Evolutionary conservation across 306 rosid species (phyloP).

Genomic region (Lathyrus aphaca): DNA sequence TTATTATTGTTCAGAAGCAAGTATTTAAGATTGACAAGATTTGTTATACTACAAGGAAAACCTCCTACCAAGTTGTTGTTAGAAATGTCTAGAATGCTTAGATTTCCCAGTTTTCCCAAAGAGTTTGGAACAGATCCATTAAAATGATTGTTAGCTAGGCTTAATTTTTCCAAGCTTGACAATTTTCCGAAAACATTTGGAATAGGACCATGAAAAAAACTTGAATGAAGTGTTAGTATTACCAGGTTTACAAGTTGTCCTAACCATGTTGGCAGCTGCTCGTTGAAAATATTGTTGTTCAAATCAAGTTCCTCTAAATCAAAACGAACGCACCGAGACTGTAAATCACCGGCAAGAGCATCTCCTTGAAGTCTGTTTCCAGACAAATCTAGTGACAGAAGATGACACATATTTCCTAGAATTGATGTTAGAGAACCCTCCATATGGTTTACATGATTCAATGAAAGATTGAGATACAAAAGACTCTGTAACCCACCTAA

Average conservation of each 20-base stretch:
- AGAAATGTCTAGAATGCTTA: neutral
- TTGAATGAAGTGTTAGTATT: neutral
- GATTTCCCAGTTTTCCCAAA: neutral
- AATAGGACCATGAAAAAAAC: constrained; percentile 2
- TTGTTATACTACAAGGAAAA: constrained; percentile 28
- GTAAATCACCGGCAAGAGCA: neutral
- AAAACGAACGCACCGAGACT: neutral
- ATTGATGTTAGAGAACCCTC: neutral
- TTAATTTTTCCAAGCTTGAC: neutral
- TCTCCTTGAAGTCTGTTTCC: neutral
- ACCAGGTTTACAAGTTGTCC: neutral
- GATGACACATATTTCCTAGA: constrained; percentile 1
- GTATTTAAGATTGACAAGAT: neutral
- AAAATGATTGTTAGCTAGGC: neutral
- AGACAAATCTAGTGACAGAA: neutral
- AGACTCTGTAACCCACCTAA: constrained; percentile 22
- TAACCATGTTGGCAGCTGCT: neutral
- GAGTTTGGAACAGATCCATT: constrained; percentile 16
- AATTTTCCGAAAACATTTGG: constrained; percentile 5
- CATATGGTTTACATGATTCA: neutral
- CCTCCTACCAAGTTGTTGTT: constrained; percentile 4
- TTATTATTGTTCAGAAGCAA: constrained; percentile 11
- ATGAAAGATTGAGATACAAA: neutral
- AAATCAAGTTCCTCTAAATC: neutral
- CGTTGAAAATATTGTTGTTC: neutral